These are phyloP conservation scores for Sesbania bispinosa DNA, from an alignment of 306 rosid species.

Conservation along the genomic window DNA sequence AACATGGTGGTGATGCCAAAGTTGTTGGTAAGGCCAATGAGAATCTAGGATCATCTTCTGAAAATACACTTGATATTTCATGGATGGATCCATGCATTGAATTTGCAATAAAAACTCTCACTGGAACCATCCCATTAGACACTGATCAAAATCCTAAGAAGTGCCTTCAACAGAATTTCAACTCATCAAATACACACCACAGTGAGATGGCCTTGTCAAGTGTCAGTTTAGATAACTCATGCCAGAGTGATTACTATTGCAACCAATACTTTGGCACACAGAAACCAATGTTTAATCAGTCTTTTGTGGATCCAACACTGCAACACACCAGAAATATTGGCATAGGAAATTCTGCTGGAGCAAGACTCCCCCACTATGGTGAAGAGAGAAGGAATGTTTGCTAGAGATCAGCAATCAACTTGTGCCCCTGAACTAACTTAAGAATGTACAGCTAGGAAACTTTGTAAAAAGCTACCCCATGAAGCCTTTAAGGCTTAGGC, in stretches of 20 bases:
- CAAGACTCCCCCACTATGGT: slow-evolving; percentile 29
- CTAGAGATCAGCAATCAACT: slow-evolving; percentile 29
- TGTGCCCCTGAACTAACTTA: slow-evolving; percentile 26
- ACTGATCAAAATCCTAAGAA: slow-evolving; percentile 43
- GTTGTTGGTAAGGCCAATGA: slow-evolving; percentile 10
- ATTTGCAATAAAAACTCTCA: slow-evolving; percentile 74
- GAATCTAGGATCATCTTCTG: slow-evolving; percentile 33
- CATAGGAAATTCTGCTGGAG: slow-evolving; percentile 35
- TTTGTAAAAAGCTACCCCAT: slow-evolving; percentile 11
- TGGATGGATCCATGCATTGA: slow-evolving; percentile 82
- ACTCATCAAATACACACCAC: slow-evolving; percentile 36
- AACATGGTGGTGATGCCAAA: slow-evolving; percentile 21
- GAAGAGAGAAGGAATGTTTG: slow-evolving; percentile 41
- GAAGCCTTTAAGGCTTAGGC: slow-evolving; percentile 12
- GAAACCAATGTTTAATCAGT: slow-evolving; percentile 28
- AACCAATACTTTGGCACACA: slow-evolving; percentile 28
- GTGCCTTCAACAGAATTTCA: slow-evolving; percentile 45
- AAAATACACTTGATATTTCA: slow-evolving; percentile 35
- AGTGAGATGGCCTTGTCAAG: slow-evolving; percentile 30
- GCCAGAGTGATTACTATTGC: slow-evolving; percentile 30
- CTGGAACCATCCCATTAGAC: slow-evolving; percentile 53
- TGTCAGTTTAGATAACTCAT: slow-evolving; percentile 23
- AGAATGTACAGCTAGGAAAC: slow-evolving; percentile 32
- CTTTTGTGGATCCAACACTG: slow-evolving; percentile 31
- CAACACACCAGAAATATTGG: slow-evolving; percentile 27